A percentile compares a stretch with the other conserved stretches of the same genome.
Evolutionary conservation across 257 asterid species (phyloP).

Genomic region (Eustoma russellianum): DNA sequence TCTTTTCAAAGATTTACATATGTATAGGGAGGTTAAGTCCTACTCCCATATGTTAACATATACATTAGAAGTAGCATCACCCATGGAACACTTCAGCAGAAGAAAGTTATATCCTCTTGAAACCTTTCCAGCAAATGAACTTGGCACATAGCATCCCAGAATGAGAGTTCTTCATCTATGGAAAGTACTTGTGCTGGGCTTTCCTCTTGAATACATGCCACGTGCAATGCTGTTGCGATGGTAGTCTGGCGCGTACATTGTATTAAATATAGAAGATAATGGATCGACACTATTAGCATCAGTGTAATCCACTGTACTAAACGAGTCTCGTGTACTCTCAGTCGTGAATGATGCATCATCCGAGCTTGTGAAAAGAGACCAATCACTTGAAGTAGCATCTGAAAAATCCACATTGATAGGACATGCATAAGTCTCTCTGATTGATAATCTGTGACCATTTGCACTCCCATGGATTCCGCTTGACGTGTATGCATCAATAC

Average conservation of each 20-base stretch:
- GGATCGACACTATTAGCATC: constrained; percentile 34
- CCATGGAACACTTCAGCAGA: constrained; percentile 12
- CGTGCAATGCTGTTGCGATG: constrained; percentile 32
- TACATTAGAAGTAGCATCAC: constrained; percentile 7
- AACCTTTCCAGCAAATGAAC: constrained; percentile 1
- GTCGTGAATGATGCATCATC: constrained; percentile 81
- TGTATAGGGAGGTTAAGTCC: constrained; percentile 19
- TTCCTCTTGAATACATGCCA: constrained; percentile 31
- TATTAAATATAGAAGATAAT: constrained; percentile 41
- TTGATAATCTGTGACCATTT: constrained; percentile 22
- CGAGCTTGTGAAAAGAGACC: constrained; percentile 74
- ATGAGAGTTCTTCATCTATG: constrained; percentile 33
- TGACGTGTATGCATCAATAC: constrained; percentile 11
- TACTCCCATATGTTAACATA: constrained; percentile 29
- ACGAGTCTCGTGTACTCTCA: constrained; percentile 79
- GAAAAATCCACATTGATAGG: constrained; percentile 22
- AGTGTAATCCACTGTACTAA: constrained; percentile 49
- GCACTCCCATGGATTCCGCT: constrained; percentile 24
- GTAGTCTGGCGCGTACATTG: constrained; percentile 28
- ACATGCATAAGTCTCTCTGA: constrained; percentile 14
- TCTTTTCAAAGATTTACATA: constrained; percentile 15
- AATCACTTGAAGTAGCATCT: constrained; percentile 55
- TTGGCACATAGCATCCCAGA: constrained; percentile 17
- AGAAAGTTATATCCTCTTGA: constrained; percentile 1
- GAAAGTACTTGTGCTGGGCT: constrained; percentile 33